Evolutionary conservation across 2,329 filamentous ascomycete genomes (phyloP), one percentile per base, ranked within the genome.

Genomic region (Lecanicillium sp.): DNA sequence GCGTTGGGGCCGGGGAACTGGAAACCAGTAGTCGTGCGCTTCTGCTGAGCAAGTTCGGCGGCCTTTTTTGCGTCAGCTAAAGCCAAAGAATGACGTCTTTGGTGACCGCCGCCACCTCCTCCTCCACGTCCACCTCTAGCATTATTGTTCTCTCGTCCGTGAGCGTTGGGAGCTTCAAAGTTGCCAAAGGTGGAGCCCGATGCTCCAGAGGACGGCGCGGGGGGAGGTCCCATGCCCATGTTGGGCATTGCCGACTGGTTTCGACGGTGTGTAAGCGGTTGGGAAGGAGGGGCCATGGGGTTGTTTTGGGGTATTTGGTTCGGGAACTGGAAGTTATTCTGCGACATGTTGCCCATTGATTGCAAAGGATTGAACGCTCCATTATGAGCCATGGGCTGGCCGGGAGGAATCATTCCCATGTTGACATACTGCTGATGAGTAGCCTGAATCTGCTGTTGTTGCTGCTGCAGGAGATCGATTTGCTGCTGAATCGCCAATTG

Each of bases 351-450:
- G 51, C 79, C 70, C 73, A 95, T 83, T 60, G 78, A 76, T 66
- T 90, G 88, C 62, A 89, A 69, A 55, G 81, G 82, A 67, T 82
- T 83, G 70, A 85, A 92, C 45, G 71, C 71, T 53, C 73, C 75
- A 49, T 78, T 80, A 45, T 79, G 77, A 50, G 78, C 79, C 43
- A 95, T 71, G 48, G 60, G 51, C 66, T 95, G 90, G 54, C 85
- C 83, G 38, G 85, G 83, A 51, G 84, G 83, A 54, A 96, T 81
- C 75, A 96, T 88, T 61, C 87, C 87, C 85, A 95, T 89, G 63
- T 92, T 95, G 55, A 95, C 83, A 70, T 95, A 95, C 67, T 96
- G 90, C 66, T 95, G 89, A 57, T 95, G 88, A 48, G 87, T 92
- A 52, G 87, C 87, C 65, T 94, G 86, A 57, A 96, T 94, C 61